phyloP scores from a whole-genome alignment of 139 green algal genomes.

The Marvania coccoides region DNA sequence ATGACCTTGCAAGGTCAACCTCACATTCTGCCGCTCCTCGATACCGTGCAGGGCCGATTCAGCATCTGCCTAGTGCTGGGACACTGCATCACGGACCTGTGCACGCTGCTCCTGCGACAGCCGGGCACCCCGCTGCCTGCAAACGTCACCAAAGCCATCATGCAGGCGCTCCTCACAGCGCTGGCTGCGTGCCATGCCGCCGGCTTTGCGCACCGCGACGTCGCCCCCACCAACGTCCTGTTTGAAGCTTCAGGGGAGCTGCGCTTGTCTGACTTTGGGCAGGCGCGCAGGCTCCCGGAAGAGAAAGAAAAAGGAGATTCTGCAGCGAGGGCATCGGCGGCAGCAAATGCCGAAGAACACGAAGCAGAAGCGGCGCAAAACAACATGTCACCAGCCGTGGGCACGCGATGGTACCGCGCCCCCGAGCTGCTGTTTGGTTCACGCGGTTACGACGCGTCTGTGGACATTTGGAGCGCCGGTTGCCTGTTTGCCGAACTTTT shows the following conservation, averaged over 20 bases:
- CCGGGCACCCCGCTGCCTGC: not conserved
- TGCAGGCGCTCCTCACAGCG: slow-evolving; percentile 12
- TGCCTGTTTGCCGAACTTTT: slow-evolving; percentile 86
- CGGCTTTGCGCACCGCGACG: slow-evolving; percentile 65
- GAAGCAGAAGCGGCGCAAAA: not conserved
- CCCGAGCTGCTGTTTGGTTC: slow-evolving; percentile 87
- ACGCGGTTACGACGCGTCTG: slow-evolving; percentile 62
- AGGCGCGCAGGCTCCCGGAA: slow-evolving; percentile 55
- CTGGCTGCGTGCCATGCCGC: slow-evolving; percentile 10
- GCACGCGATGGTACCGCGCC: slow-evolving; percentile 87
- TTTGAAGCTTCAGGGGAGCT: slow-evolving; percentile 56
- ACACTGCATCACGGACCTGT: slow-evolving; percentile 17
- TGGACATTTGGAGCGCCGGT: slow-evolving; percentile 85
- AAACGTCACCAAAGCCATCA: not conserved
- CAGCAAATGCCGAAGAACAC: not conserved
- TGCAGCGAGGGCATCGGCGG: not conserved
- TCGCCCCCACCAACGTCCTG: slow-evolving; percentile 91
- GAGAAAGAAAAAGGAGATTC: not conserved
- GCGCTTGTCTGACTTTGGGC: slow-evolving; percentile 94
- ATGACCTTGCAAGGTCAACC: not conserved
- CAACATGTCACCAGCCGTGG: slow-evolving; percentile 84
- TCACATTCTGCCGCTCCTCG: slow-evolving; percentile 1
- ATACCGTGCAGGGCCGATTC: not conserved
- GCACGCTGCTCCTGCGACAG: not conserved
- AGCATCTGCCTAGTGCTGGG: slow-evolving; percentile 11